Conservation (phyloP, 129 eudicot genomes). For the Pulicaria dysenterica region DNA sequence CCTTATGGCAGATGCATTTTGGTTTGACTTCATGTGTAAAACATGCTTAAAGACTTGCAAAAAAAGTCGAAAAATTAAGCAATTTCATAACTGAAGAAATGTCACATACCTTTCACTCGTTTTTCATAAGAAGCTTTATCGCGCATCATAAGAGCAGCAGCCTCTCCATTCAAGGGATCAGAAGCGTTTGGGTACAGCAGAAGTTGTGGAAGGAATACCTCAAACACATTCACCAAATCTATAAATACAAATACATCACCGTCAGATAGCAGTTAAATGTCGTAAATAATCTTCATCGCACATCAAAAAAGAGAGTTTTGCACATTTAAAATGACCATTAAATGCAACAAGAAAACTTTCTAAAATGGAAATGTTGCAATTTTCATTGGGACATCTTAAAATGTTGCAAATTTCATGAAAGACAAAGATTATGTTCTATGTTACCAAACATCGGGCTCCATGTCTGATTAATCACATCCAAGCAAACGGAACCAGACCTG, state of each 20-base stretch:
- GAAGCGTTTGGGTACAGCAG: constrained; percentile 88
- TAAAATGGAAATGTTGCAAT: neutral
- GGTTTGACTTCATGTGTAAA: neutral
- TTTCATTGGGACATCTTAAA: neutral
- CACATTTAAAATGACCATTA: neutral
- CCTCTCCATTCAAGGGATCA: constrained; percentile 87
- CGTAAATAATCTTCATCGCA: neutral
- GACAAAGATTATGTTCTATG: neutral
- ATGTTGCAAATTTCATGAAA: constrained; percentile 3
- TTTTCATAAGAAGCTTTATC: constrained; percentile 74
- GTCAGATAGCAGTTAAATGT: constrained; percentile 14
- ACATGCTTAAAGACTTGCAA: neutral
- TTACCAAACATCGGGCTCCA: constrained; percentile 99
- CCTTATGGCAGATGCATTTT: neutral
- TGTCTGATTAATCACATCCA: constrained; percentile 93
- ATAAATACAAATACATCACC: constrained; percentile 12
- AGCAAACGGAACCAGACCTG: constrained; percentile 97
- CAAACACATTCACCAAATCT: constrained; percentile 92
- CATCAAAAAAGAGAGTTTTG: constrained; percentile 13
- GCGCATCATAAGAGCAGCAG: constrained; percentile 88
- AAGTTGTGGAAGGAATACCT: constrained; percentile 91
- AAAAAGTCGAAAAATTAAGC: neutral
- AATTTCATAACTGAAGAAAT: neutral
- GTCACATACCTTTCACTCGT: constrained; percentile 72
- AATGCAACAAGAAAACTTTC: neutral